These are phyloP conservation scores for Penicilliopsis zonata DNA, from an alignment of 495 filamentous ascomycete genomes.

Conservation along the genomic window DNA sequence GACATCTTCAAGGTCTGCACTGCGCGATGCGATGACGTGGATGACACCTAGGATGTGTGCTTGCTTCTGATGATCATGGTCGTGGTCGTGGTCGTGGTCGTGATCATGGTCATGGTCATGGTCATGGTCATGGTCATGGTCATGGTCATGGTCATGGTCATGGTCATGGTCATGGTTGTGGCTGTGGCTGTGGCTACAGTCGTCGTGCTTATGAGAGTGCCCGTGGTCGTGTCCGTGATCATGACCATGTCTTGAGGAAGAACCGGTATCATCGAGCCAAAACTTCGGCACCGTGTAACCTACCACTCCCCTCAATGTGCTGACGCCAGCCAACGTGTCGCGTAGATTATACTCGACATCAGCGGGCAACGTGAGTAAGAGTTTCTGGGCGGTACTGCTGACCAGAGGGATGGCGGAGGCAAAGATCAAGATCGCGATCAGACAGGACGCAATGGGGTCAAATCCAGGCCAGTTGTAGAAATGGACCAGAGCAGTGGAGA, in stretches of 20 bases:
- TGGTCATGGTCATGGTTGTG: slow-evolving; percentile 15
- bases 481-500: slow-evolving; percentile 79
- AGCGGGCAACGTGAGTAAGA: slow-evolving; percentile 75
- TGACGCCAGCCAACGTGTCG: slow-evolving; percentile 73
- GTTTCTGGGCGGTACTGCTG: slow-evolving; percentile 62
- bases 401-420: slow-evolving; percentile 81
- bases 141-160: slow-evolving; percentile 12
- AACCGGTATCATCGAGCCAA: slow-evolving; percentile 71
- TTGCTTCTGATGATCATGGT: slow-evolving; percentile 13
- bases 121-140: slow-evolving; percentile 7
- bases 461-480: slow-evolving; percentile 85
- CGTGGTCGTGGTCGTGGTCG: slow-evolving; percentile 5
- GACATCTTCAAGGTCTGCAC: slow-evolving; percentile 65
- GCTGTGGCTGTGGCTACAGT: slow-evolving; percentile 13
- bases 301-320: slow-evolving; percentile 69
- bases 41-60: slow-evolving; percentile 61
- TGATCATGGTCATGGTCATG: slow-evolving; percentile 5
- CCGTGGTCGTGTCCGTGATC: slow-evolving; percentile 11
- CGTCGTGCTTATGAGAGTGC: slow-evolving; percentile 9
- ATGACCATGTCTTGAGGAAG: slow-evolving; percentile 16
- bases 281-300: slow-evolving; percentile 84
- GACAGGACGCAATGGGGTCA: slow-evolving; percentile 85
- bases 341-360: slow-evolving; percentile 83
- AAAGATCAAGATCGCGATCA: slow-evolving; percentile 90
- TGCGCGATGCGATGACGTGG: slow-evolving; percentile 62